Evolutionary conservation across 179 eudicot genomes (phyloP).

Genomic region (Camellia oleifera): DNA sequence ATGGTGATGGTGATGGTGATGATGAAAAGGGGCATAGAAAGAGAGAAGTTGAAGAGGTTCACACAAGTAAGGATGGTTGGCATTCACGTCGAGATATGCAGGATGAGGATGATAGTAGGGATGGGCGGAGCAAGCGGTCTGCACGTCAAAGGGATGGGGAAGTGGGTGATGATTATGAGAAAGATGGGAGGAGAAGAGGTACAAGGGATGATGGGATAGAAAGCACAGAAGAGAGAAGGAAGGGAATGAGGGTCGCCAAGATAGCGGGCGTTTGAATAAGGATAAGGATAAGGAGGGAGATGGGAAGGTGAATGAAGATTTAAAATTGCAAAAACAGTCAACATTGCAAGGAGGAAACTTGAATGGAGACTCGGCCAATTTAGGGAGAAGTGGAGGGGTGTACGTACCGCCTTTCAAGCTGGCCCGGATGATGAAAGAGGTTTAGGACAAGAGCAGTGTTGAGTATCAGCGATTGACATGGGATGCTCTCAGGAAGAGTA

Average conservation of each 20-base stretch:
- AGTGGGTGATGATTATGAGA: neutral
- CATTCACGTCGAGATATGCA: neutral
- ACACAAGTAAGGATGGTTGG: neutral
- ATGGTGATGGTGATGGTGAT: no score
- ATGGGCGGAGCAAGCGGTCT: neutral
- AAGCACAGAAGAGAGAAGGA: constrained; percentile 17
- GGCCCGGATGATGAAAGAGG: constrained; percentile 78
- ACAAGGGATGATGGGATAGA: constrained; percentile 13
- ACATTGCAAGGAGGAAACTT: constrained; percentile 23
- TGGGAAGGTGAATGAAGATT: constrained; percentile 23
- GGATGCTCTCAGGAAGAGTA: constrained; percentile 88
- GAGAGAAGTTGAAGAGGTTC: constrained; percentile 4
- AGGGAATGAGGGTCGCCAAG: constrained; percentile 10
- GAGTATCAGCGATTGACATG: constrained; percentile 85
- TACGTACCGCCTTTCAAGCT: constrained; percentile 78
- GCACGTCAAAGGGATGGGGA: neutral
- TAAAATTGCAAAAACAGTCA: constrained; percentile 17
- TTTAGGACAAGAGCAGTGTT: constrained; percentile 65
- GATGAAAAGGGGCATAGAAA: neutral
- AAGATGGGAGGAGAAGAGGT: constrained; percentile 5
- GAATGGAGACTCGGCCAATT: constrained; percentile 33
- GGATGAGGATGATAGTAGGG: neutral
- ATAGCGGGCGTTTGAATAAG: neutral
- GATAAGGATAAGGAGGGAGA: constrained; percentile 10
- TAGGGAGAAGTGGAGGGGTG: constrained; percentile 76